Conservation (phyloP, 306 rosid genomes). For the Medicago ruthenica region DNA sequence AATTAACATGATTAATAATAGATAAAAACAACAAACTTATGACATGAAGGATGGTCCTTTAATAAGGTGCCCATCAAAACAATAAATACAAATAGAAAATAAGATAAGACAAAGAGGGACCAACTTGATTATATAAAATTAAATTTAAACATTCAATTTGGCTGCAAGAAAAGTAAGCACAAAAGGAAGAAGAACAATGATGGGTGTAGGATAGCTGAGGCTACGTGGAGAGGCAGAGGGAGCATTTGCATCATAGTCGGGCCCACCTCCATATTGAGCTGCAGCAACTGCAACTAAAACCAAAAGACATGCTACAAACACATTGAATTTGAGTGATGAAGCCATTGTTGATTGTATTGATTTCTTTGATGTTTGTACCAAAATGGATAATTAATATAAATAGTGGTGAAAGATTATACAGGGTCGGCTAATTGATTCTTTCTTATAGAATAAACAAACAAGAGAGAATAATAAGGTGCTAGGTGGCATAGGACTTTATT, state of each 20-base stretch:
- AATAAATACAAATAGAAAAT: constrained; percentile 1
- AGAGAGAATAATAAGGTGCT: neutral
- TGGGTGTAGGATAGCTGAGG: constrained; percentile 48
- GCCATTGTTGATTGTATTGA: constrained; percentile 43
- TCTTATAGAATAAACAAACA: constrained; percentile 1
- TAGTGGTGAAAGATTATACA: constrained; percentile 24
- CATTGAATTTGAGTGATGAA: constrained; percentile 31
- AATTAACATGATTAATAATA: neutral
- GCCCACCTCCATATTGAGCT: constrained; percentile 46
- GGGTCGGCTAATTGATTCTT: constrained; percentile 28
- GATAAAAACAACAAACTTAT: constrained; percentile 37
- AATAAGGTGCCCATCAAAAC: neutral
- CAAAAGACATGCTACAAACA: constrained; percentile 49
- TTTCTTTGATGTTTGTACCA: constrained; percentile 17
- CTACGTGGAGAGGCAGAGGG: constrained; percentile 36
- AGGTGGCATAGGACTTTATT: constrained; percentile 19
- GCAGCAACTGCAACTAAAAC: constrained; percentile 43
- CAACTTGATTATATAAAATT: neutral
- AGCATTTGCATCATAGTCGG: neutral
- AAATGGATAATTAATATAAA: constrained; percentile 29
- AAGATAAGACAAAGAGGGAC: neutral
- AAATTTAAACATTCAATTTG: constrained; percentile 34
- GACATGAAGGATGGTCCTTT: neutral
- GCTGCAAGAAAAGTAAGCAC: constrained; percentile 47
- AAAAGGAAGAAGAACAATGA: constrained; percentile 43